Percentiles rank a stretch among this genome's conserved stretches.
Evolutionary conservation across 306 rosid genomes (phyloP).

Genomic region (Fragaria ananassa): DNA sequence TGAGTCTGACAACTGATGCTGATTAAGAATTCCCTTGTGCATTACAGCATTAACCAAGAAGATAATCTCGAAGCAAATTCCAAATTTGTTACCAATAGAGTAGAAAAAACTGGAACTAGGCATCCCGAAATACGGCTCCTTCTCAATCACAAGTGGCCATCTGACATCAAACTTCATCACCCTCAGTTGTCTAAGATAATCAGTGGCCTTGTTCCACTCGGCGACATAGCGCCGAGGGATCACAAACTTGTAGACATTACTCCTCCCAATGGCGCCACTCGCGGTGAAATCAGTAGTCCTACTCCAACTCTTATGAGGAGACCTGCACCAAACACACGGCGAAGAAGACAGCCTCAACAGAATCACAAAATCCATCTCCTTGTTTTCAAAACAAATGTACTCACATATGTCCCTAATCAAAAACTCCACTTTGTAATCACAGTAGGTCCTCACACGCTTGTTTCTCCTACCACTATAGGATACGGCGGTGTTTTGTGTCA

Average conservation of each 20-base stretch:
- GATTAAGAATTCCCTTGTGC: slow-evolving; percentile 70
- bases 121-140: slow-evolving; percentile 56
- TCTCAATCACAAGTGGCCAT: slow-evolving; percentile 34
- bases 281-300: slow-evolving; percentile 81
- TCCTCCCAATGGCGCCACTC: slow-evolving; percentile 74
- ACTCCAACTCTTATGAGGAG: slow-evolving; percentile 77
- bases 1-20: slow-evolving; percentile 50
- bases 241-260: slow-evolving; percentile 56
- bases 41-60: slow-evolving; percentile 64
- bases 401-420: slow-evolving; percentile 61
- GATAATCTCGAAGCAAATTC: slow-evolving; percentile 57
- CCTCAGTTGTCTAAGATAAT: slow-evolving; percentile 45
- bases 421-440: slow-evolving; percentile 73
- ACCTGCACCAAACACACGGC: slow-evolving; percentile 62
- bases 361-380: slow-evolving; percentile 43
- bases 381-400: slow-evolving; percentile 46
- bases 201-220: slow-evolving; percentile 54
- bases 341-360: slow-evolving; percentile 60
- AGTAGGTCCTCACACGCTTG: slow-evolving; percentile 42
- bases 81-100: slow-evolving; percentile 37
- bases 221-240: slow-evolving; percentile 63
- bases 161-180: slow-evolving; percentile 32
- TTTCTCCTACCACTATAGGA: slow-evolving; percentile 36
- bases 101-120: slow-evolving; percentile 55
- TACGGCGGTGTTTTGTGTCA: slow-evolving; percentile 52